Base-by-base conservation (phyloP, 139 green algal species). In the Penium margaritaceum region DNA sequence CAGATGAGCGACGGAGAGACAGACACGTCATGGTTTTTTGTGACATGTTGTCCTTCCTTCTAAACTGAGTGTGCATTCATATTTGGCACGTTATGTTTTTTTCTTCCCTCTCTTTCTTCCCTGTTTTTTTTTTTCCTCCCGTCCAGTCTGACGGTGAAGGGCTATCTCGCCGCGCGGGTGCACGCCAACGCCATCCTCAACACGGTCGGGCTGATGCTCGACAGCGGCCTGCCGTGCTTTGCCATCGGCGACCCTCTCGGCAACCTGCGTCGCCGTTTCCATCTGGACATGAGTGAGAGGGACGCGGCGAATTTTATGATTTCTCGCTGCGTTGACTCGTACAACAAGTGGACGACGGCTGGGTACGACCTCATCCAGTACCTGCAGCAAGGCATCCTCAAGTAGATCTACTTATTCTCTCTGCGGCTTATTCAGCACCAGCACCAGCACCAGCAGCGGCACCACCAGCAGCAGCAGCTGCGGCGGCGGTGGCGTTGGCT, bases 281-380 rank as follows among this genome's bases (percentile, higher is more conserved):
- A 85, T 57, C 72, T 86, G 41, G 90, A 96, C 21, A 80, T 91
- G 47, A 89, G n/a, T 29, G 80, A 90, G 34, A 62, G 80, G 5
- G 62, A 90, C 75, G 88, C 88, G 3, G 88, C 88, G 1, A 77
- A 72, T 7, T 89, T 89, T 81, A 91, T 98, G 87, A 80, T 80
- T 12, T 63, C 29, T 4, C 75, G 83, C 15, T 88, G 96, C 3
- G 43, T 73, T 14, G 87, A 95, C 61, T 86, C 94, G 0, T 98
- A 98, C 77, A 86, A 96, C 81, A 92, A 91, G 77, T 95, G 90
- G 90, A 95, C 90, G 5, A 96, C 91, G 7, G 84, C 85, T 3
- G 90, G 89, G 67, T 97, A 97, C 47, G 93, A 98, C 74, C 87
- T 90, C 53, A 87, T 95, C 36, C 89, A 95, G 75, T 90, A 89